Conservation (phyloP, 139 green algal species). For the Chlamydomonas sp. region DNA sequence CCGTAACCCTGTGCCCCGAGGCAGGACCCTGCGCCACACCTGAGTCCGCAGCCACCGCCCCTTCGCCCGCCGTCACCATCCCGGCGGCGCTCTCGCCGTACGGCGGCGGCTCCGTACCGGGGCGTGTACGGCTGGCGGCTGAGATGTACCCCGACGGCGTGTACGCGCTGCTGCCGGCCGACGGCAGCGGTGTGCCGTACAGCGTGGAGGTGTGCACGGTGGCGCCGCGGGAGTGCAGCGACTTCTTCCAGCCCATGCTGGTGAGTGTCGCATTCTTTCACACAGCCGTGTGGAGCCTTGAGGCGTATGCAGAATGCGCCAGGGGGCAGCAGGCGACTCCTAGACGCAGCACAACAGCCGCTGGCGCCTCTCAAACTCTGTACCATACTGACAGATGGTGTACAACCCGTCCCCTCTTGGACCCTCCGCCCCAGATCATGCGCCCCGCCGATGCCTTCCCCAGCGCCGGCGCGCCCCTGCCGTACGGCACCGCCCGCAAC, state of each 20-base stretch:
- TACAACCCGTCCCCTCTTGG: too few relatives aligned
- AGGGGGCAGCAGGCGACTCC: too few relatives aligned
- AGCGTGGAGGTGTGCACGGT: constrained; percentile 1
- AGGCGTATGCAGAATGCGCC: too few relatives aligned
- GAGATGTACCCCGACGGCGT: neutral
- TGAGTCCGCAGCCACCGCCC: neutral
- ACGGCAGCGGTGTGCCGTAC: neutral
- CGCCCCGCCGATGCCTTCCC: neutral
- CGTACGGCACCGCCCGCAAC: neutral
- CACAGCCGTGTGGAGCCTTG: too few relatives aligned
- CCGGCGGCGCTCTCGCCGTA: neutral
- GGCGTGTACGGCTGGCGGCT: neutral
- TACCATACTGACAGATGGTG: too few relatives aligned
- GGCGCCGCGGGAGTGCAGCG: too few relatives aligned
- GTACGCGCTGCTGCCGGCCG: neutral
- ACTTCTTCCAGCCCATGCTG: too few relatives aligned
- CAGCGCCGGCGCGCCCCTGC: neutral
- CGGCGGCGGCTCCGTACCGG: neutral
- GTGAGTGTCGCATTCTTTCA: too few relatives aligned
- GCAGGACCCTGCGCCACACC: neutral
- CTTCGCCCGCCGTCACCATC: neutral
- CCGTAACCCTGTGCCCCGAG: neutral
- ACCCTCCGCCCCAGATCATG: neutral
- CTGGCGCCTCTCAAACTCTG: too few relatives aligned
- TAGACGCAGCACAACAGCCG: too few relatives aligned